Percentiles rank a stretch among this genome's conserved stretches.
phyloP scores from a whole-genome alignment of 2,329 filamentous ascomycete genomes.

The Pyrenophora seminiperda region DNA sequence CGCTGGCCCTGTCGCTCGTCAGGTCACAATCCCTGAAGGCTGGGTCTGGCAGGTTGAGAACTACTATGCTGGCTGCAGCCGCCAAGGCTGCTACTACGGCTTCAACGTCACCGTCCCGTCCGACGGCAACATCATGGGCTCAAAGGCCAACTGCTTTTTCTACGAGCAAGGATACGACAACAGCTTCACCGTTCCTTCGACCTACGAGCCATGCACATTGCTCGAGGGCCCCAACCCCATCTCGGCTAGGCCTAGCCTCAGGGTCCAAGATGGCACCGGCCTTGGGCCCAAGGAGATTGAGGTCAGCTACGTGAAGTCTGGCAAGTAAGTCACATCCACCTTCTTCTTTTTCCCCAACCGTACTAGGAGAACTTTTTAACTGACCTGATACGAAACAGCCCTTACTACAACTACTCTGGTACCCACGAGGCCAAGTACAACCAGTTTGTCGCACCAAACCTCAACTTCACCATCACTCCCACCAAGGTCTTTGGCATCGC shows the following conservation, averaged over 20 bases:
- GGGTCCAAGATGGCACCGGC: constrained; percentile 3
- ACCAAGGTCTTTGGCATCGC: not conserved
- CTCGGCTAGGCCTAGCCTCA: constrained; percentile 16
- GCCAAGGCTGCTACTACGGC: constrained; percentile 28
- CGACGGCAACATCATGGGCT: constrained; percentile 12
- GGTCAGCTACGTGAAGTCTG: not conserved
- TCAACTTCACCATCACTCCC: constrained; percentile 22
- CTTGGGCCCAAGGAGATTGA: not conserved
- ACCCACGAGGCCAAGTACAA: not conserved
- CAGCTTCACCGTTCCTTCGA: constrained; percentile 8
- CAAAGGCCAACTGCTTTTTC: constrained; percentile 25
- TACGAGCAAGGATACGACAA: constrained; percentile 21
- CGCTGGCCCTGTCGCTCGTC: constrained; percentile 12
- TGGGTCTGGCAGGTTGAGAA: constrained; percentile 27
- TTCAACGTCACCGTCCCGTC: constrained; percentile 30
- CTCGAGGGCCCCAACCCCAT: constrained; percentile 25
- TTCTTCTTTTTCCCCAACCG: too few relatives aligned
- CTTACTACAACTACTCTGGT: not conserved
- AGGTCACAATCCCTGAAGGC: constrained; percentile 17
- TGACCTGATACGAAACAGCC: not conserved
- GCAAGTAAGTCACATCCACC: too few relatives aligned
- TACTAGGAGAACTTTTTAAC: too few relatives aligned
- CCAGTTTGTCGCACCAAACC: not conserved
- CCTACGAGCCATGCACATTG: constrained; percentile 13
- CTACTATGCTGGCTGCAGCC: constrained; percentile 26